Percentiles rank a stretch among this genome's conserved stretches.
phyloP scores from a whole-genome alignment of 2,329 filamentous ascomycete genomes.

The Fusarium keratoplasticum region DNA sequence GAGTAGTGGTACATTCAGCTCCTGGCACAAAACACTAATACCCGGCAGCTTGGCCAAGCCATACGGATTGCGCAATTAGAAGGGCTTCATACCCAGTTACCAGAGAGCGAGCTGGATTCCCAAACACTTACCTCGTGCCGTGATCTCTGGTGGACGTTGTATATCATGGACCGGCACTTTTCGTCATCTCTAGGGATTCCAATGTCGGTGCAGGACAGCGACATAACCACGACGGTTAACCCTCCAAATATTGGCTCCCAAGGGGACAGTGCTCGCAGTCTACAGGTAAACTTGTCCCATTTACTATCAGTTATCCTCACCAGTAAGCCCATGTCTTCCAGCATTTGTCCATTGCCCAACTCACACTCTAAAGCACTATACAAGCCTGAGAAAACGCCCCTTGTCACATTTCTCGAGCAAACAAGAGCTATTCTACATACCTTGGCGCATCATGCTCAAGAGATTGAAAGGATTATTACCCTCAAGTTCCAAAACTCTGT shows the following conservation, averaged over 20 bases:
- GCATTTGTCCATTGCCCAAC: background rate
- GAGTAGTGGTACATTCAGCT: background rate
- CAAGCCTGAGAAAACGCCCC: conserved; percentile 48
- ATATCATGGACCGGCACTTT: conserved; percentile 55
- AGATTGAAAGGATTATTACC: conserved; percentile 52
- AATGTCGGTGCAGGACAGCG: conserved; percentile 52
- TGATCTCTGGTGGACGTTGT: conserved; percentile 56
- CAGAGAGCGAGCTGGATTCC: conserved; percentile 49
- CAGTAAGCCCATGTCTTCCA: conserved; percentile 38
- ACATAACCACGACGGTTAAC: conserved; percentile 51
- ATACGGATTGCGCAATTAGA: conserved; percentile 56
- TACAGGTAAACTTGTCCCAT: conserved; percentile 52
- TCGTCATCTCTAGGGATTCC: conserved; percentile 54
- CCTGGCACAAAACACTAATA: background rate
- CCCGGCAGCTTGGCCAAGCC: conserved; percentile 51
- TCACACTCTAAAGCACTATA: conserved; percentile 48
- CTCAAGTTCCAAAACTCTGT: conserved; percentile 50
- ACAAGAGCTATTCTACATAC: conserved; percentile 52
- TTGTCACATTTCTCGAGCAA: conserved; percentile 51
- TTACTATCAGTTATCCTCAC: conserved; percentile 51
- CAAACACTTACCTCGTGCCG: conserved; percentile 49
- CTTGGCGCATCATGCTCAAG: conserved; percentile 51
- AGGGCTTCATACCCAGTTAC: conserved; percentile 54
- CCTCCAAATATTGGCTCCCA: conserved; percentile 43
- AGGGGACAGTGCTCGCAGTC: conserved; percentile 46